Evolutionary conservation across 352 stramenopile genomes (phyloP).

Genomic region (Phytophthora foliorum): DNA sequence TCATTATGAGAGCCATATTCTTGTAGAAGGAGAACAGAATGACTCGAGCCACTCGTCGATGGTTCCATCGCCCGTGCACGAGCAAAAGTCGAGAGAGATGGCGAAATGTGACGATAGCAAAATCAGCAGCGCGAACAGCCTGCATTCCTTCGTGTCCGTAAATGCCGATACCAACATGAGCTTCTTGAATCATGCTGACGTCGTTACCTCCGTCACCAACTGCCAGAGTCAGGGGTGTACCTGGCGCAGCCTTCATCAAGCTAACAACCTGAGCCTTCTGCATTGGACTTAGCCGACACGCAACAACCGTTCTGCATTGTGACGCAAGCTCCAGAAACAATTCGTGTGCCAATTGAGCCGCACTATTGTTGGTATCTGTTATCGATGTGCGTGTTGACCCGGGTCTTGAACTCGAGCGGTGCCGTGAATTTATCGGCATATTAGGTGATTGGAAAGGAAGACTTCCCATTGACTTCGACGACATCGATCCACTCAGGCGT

Average conservation of each 20-base stretch:
- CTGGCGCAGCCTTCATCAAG: slow-evolving; percentile 90
- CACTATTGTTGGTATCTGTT: slow-evolving; percentile 22
- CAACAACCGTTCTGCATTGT: slow-evolving; percentile 89
- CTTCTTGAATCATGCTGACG: slow-evolving; percentile 99
- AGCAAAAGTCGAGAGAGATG: slow-evolving; percentile 84
- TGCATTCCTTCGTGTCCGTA: slow-evolving; percentile 98
- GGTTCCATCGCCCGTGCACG: slow-evolving; percentile 89
- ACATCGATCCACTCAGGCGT: slow-evolving; percentile 51
- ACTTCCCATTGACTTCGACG: slow-evolving; percentile 61
- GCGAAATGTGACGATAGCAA: slow-evolving; percentile 86
- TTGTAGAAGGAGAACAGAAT: slow-evolving; percentile 93
- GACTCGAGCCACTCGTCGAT: slow-evolving; percentile 79
- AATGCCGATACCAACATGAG: slow-evolving; percentile 98
- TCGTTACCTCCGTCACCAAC: slow-evolving; percentile 99
- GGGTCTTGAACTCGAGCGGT: slow-evolving; percentile 35
- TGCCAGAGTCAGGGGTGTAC: slow-evolving; percentile 91
- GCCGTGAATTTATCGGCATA: slow-evolving; percentile 32
- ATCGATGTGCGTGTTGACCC: slow-evolving; percentile 50
- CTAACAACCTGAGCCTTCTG: slow-evolving; percentile 95
- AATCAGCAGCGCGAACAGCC: slow-evolving; percentile 85
- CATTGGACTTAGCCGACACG: slow-evolving; percentile 90
- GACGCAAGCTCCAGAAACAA: slow-evolving; percentile 88
- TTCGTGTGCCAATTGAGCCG: slow-evolving; percentile 54
- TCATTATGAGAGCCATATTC: slow-evolving; percentile 95
- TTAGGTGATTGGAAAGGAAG: slow-evolving; percentile 43